Base-by-base conservation (phyloP, 139 green algal species). In the Ettlia oleoabundans region DNA sequence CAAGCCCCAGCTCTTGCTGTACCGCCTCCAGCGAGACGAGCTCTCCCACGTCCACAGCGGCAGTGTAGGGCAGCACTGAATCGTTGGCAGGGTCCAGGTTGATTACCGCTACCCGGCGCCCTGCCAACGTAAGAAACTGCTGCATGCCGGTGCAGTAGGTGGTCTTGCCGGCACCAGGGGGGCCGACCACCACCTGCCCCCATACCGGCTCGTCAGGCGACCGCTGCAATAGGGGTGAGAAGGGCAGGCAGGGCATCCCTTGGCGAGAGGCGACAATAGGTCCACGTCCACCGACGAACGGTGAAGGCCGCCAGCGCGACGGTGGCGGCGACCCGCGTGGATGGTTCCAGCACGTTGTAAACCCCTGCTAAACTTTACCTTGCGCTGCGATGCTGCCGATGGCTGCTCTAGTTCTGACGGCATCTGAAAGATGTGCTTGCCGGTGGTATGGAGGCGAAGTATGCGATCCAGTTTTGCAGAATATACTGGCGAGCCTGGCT, bases 141-240 rank as follows among this genome's bases (percentile, higher is more conserved):
- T 95, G 85, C 43, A 99, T 76, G 19, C 85, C 89, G 42, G 95
- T 79, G 80, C 95, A 98, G 89, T 98, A 99, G 10, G 97, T 99
- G 0, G 95, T 98, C 94, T 99, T 99, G 55, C 96, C 96, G 68
- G 92, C 95, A 72, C 96, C 96, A 3, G 96, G 96, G 1, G 96
- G 96, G 1, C 96, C 96, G 22, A 98, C 92, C 0, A 99, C 89
- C 15, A 99, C 42, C 81, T 99, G 96, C 0, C 96, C 96, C 84
- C 98, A 99, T 94, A 98, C 98, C 37, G 32, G 55, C 19, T 51
- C 51, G 26, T 80, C 53, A 9, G 33, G 43, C 41, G 41, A 40
- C 21, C 15, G 42, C n/a, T 77, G 69, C 26, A 41, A 21, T 26
- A 58, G 1, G 71, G 15, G 18, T 3, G 1, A 24, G 51, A 5